Conservation (phyloP, 108 stramenopile genomes). For the Fragilaria radians region DNA sequence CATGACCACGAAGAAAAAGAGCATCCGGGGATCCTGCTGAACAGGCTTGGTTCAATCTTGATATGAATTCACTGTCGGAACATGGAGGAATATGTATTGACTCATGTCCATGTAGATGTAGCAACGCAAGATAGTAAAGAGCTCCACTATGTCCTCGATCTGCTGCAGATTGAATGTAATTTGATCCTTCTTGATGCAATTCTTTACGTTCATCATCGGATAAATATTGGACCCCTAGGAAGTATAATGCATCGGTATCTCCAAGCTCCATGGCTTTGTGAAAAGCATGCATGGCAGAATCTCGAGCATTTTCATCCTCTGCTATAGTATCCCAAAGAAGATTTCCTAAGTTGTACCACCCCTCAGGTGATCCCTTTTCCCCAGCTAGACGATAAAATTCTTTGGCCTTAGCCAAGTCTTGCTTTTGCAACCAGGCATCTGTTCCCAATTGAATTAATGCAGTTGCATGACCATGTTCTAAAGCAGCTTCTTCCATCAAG, state of each 20-base stretch:
- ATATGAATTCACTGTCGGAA: slow-evolving; percentile 25
- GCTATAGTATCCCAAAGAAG: slow-evolving; percentile 37
- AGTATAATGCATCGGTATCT: slow-evolving; percentile 77
- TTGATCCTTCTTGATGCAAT: too few relatives aligned
- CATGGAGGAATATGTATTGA: slow-evolving; percentile 30
- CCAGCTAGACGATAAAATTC: slow-evolving; percentile 50
- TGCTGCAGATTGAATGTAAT: slow-evolving; percentile 50
- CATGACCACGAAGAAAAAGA: slow-evolving; percentile 58
- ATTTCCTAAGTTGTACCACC: slow-evolving; percentile 75
- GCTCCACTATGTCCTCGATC: slow-evolving; percentile 54
- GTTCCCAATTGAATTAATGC: slow-evolving; percentile 54
- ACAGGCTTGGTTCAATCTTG: slow-evolving; percentile 35
- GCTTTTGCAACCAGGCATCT: not conserved
- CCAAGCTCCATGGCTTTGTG: slow-evolving; percentile 62
- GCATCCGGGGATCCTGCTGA: slow-evolving; percentile 55
- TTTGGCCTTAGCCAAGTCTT: slow-evolving; percentile 33
- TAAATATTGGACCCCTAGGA: slow-evolving; percentile 62
- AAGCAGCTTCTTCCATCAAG: slow-evolving; percentile 53
- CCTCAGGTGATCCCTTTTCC: slow-evolving; percentile 46
- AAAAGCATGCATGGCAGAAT: slow-evolving; percentile 54
- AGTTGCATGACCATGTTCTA: slow-evolving; percentile 36
- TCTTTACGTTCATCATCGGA: slow-evolving; percentile 16
- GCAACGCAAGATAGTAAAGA: slow-evolving; percentile 66
- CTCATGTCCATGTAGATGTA: slow-evolving; percentile 46
- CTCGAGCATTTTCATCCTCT: slow-evolving; percentile 9